Evolutionary conservation across 257 asterid species (phyloP).

Genomic region (Przewalskia tangutica): DNA sequence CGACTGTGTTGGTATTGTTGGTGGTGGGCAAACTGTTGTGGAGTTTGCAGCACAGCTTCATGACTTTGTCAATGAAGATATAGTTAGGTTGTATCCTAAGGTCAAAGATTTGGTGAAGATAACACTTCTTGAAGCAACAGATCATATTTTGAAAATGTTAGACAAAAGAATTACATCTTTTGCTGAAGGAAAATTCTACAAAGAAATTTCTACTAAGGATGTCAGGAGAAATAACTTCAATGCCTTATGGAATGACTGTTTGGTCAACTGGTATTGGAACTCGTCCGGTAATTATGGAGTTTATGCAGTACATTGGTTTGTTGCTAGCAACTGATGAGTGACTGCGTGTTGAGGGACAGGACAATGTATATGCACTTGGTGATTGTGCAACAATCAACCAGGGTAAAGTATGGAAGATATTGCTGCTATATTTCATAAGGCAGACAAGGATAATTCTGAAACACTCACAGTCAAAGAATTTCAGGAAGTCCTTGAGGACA

Average conservation of each 20-base stretch:
- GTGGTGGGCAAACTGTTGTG: slow-evolving; percentile 95
- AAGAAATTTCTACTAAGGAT: slow-evolving; percentile 72
- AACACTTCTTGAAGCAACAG: slow-evolving; percentile 92
- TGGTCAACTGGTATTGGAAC: slow-evolving; percentile 99
- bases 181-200: slow-evolving; percentile 77
- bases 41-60: slow-evolving; percentile 88
- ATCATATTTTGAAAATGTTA: slow-evolving; percentile 85
- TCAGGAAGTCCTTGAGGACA: slow-evolving; percentile 70
- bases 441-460: slow-evolving; percentile 91
- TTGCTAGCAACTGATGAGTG: slow-evolving; percentile 85
- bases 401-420: slow-evolving; percentile 89
- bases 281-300: slow-evolving; percentile 76
- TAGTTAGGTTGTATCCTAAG: slow-evolving; percentile 64
- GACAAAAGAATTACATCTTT: slow-evolving; percentile 89
- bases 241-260: slow-evolving; percentile 95
- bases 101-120: slow-evolving; percentile 64
- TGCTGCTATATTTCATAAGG: slow-evolving; percentile 68
- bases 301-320: slow-evolving; percentile 77
- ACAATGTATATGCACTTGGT: slow-evolving; percentile 71
- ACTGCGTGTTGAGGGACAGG: slow-evolving; percentile 73
- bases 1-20: slow-evolving; percentile 90
- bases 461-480: slow-evolving; percentile 55
- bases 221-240: slow-evolving; percentile 53
- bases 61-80: slow-evolving; percentile 75
- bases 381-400: slow-evolving; percentile 95